phyloP scores from a whole-genome alignment of 208 protist species.

The Balamuthia mandrillaris region DNA sequence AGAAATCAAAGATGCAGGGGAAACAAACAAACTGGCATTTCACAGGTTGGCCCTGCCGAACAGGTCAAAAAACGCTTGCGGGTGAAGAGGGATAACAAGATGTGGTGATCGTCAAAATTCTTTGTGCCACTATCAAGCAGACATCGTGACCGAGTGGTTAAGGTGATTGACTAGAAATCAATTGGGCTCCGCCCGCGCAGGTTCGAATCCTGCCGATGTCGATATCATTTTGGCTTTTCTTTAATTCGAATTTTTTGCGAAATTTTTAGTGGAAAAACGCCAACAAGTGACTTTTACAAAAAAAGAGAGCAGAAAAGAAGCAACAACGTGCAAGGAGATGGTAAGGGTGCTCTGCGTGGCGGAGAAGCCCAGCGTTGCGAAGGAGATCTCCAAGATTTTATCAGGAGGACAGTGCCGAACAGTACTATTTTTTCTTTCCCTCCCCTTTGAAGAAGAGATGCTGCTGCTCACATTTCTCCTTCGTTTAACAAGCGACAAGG shows the following conservation, averaged over 20 bases:
- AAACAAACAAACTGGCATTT: no score
- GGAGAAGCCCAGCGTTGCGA: slow-evolving; percentile 86
- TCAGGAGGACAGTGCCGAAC: background rate
- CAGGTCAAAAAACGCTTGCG: no score
- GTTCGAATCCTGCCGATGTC: no score
- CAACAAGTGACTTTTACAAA: no score
- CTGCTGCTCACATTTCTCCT: background rate
- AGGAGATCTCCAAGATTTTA: slow-evolving; percentile 72
- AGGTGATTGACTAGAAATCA: background rate
- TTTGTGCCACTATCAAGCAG: background rate
- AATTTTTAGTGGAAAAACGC: no score
- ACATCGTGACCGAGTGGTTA: background rate
- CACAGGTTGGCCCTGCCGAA: no score
- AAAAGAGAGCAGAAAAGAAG: no score
- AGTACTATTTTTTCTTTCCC: background rate
- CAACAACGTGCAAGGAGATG: no score
- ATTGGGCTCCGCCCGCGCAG: no score
- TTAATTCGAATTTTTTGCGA: no score
- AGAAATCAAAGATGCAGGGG: no score
- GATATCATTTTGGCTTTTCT: no score
- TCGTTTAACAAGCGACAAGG: slow-evolving; percentile 46
- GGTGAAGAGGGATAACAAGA: background rate
- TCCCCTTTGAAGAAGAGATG: background rate
- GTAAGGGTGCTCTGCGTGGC: slow-evolving; percentile 77
- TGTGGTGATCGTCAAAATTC: background rate